Evolutionary conservation across 116 monocot species (phyloP).

Genomic region (Zostera marina): DNA sequence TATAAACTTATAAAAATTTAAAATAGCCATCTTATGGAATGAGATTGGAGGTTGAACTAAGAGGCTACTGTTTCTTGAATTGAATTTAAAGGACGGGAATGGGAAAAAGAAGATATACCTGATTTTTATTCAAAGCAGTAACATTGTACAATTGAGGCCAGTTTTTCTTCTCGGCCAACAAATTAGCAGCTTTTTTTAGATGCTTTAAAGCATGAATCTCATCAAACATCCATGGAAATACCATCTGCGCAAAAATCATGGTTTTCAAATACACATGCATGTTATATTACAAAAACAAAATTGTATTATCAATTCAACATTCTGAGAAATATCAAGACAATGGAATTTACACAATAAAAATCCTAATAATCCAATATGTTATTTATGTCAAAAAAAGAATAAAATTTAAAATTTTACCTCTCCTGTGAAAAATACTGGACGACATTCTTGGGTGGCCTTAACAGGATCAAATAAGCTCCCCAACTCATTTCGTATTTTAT

Average conservation of each 20-base stretch:
- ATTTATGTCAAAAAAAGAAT: not conserved
- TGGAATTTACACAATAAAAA: too few species aligned
- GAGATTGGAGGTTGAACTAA: not conserved
- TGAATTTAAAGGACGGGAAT: not conserved
- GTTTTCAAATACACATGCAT: not conserved
- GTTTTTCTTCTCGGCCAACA: constrained; percentile 65
- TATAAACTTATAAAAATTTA: not conserved
- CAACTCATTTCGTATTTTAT: constrained; percentile 43
- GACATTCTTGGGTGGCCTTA: constrained; percentile 48
- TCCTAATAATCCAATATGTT: too few species aligned
- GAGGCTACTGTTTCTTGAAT: too few species aligned
- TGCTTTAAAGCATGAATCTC: constrained; percentile 51
- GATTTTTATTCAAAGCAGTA: constrained; percentile 46
- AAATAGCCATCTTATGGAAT: too few species aligned
- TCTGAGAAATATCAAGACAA: too few species aligned
- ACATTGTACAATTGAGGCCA: constrained; percentile 76
- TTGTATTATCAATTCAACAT: too few species aligned
- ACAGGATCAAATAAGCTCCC: constrained; percentile 57
- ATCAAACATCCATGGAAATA: constrained; percentile 97
- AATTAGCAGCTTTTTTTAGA: constrained; percentile 71
- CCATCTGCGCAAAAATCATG: constrained; percentile 39
- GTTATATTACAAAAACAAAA: not conserved
- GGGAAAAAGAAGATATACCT: constrained; percentile 22
- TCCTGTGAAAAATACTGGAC: constrained; percentile 86
- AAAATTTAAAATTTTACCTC: constrained; percentile 31